Conservation (phyloP, 176 grass and related monocot species). For the Oryza meridionalis region DNA sequence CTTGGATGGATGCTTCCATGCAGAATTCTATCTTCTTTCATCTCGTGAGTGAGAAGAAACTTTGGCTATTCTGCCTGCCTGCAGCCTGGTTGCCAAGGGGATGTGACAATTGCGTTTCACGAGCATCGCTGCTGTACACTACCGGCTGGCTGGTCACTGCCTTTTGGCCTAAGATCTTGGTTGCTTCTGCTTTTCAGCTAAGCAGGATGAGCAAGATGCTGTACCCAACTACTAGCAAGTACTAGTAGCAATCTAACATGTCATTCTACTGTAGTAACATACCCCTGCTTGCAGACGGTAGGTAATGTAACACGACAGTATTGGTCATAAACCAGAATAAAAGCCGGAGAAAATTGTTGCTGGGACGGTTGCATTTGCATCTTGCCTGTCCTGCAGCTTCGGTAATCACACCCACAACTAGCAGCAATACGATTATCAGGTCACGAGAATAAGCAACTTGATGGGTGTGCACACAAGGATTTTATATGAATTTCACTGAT, state of each 20-base stretch:
- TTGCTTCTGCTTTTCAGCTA: not conserved
- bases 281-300: not conserved
- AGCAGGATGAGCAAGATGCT: no score
- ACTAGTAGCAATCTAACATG: no score
- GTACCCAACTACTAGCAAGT: no score
- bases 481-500: not conserved
- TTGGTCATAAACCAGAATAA: not conserved
- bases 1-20: not conserved
- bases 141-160: not conserved
- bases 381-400: not conserved
- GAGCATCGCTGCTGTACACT: not conserved
- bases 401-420: not conserved
- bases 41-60: no score
- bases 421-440: not conserved
- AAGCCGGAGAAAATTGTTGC: not conserved
- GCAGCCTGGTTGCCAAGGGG: no score
- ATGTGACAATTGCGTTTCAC: not conserved
- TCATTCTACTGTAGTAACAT: no score
- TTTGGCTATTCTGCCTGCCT: no score
- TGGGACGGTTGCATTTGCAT: not conserved
- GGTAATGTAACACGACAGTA: not conserved
- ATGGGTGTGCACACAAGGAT: not conserved
- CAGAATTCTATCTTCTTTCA: not conserved
- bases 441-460: not conserved
- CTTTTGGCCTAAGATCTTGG: not conserved